phyloP scores from a whole-genome alignment of 2,329 filamentous ascomycete genomes.

The Trichoderma semiorbis region DNA sequence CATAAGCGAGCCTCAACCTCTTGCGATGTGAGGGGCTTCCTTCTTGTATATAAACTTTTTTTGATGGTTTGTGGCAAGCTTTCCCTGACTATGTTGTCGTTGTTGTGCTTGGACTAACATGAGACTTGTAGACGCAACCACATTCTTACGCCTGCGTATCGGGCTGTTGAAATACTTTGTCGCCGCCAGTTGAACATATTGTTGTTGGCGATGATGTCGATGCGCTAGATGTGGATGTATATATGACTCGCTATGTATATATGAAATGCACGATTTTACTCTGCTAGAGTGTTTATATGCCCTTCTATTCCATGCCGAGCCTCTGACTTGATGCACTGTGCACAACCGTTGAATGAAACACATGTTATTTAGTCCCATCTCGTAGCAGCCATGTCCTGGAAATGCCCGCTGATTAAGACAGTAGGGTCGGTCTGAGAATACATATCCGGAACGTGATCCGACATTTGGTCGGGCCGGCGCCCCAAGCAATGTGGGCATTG shows the following conservation, averaged over 20 bases:
- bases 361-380: not conserved
- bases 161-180: not conserved
- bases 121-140: not conserved
- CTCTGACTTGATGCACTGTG: not conserved
- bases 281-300: not conserved
- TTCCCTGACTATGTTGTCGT: not conserved
- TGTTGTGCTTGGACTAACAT: not conserved
- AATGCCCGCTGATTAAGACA: not conserved
- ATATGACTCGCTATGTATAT: slow-evolving; percentile 17
- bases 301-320: not conserved
- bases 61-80: slow-evolving; percentile 1
- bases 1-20: not conserved
- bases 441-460: not conserved
- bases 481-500: not conserved
- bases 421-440: not conserved
- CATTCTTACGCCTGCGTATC: not conserved
- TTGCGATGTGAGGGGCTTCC: not conserved
- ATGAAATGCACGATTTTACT: slow-evolving; percentile 12
- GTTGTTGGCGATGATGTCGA: not conserved
- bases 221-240: slow-evolving; percentile 15
- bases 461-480: not conserved
- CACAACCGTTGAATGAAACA: not conserved
- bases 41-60: slow-evolving; percentile 18
- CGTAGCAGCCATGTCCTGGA: not conserved
- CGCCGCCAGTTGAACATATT: slow-evolving; percentile 14